phyloP scores from a whole-genome alignment of 371 early-diverging fungal genomes.

The Dichotomocladium elegans region DNA sequence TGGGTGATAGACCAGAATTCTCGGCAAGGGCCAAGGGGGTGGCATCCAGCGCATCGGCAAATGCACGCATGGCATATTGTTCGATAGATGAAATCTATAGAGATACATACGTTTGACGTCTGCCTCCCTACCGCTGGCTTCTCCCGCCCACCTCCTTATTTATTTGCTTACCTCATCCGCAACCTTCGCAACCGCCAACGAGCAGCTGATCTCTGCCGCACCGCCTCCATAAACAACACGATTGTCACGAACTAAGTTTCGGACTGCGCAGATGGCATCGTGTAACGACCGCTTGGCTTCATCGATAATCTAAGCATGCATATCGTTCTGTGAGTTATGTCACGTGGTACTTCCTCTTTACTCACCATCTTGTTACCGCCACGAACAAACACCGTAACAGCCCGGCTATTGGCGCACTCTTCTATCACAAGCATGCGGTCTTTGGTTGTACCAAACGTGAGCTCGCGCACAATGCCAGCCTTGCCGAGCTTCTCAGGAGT shows the following conservation, averaged over 20 bases:
- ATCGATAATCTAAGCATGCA: slow-evolving; percentile 81
- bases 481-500: slow-evolving; percentile 87
- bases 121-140: too few species aligned
- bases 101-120: too few species aligned
- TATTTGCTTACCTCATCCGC: slow-evolving; percentile 83
- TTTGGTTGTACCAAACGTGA: slow-evolving; percentile 97
- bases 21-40: slow-evolving; percentile 98
- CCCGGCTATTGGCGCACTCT: slow-evolving; percentile 96
- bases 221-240: slow-evolving; percentile 99
- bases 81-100: slow-evolving; percentile 80
- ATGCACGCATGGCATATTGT: slow-evolving; percentile 98
- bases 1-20: slow-evolving; percentile 97
- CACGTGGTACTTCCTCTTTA: too few species aligned
- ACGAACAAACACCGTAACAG: slow-evolving; percentile 98
- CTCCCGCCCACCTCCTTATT: too few species aligned
- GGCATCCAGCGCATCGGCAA: slow-evolving; percentile 96
- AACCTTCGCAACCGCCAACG: slow-evolving; percentile 88
- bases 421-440: slow-evolving; percentile 99
- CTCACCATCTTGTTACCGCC: slow-evolving; percentile 97
- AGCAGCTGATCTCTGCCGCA: slow-evolving; percentile 96
- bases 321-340: too few species aligned
- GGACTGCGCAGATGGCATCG: slow-evolving; percentile 99
- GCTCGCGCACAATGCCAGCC: slow-evolving; percentile 93
- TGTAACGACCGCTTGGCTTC: slow-evolving; percentile 99
- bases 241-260: slow-evolving; percentile 96